Evolutionary conservation across 2,329 filamentous ascomycete genomes (phyloP), one percentile per base, ranked within the genome.

Genomic region (Exophiala mesophila): DNA sequence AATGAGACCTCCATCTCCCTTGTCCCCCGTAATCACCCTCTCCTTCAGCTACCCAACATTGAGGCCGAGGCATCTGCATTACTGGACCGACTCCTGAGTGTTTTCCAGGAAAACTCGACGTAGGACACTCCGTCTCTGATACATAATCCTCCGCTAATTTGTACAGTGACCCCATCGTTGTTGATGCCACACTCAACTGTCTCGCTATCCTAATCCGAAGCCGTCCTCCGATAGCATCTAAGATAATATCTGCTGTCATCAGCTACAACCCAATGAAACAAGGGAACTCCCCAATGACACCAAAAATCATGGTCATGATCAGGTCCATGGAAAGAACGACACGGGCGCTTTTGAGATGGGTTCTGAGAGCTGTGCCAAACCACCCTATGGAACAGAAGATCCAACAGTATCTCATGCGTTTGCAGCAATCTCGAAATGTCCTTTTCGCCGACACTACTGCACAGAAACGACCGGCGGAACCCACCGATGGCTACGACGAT

Each of bases 281-380:
- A 52, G 86, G 85, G 43, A 83, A 79, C 56, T 78, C 80, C 2
- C 82, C 84, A 3, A 77, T 94, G 70, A 90, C 85, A 1, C 77
- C 87, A 2, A 87, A 82, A 59, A 77, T 78, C 36, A 88, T 84
- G 55, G 83, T 98, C 46, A 79, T 90, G 56, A 76, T 94, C 48
- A 88, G 83, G 64, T 97, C 90, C 4, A 92, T 98, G 80, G 90
- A 96, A 63, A 88, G 94, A 60, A 98, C 92, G 17, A 85, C 85
- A 3, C 79, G 88, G 56, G 80, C 88, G 54, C 69, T 98, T 34
- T 73, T 97, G 28, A 76, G 89, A 39, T 89, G 96, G 64, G 71
- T 95, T 39, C 72, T 84, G 54, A 90, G 90, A 68, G 88, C 89
- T 57, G 88, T 92, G 55, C 85, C 86, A 2, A 84, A 85, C 41